Evolutionary conservation across 768 basidiomycete species (phyloP), one percentile per base, ranked within the genome.

Genomic region (Cytidiella melzeri): DNA sequence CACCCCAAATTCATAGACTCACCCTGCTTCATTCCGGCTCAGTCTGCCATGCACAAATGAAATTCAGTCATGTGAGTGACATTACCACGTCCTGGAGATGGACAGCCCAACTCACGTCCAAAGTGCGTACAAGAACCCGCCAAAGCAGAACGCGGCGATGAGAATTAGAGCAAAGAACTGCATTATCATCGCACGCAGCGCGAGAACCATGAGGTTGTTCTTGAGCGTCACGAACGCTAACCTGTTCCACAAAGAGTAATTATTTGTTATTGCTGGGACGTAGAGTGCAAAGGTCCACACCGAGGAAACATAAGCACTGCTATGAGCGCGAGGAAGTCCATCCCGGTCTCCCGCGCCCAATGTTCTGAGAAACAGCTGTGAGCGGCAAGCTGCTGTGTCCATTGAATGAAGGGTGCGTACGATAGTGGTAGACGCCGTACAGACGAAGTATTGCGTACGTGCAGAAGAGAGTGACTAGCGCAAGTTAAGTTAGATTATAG

Each of bases 291-390:
- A 12, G 28, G 12, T 15, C 46, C 59, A 11, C 44, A 82, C 86
- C 93, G 75, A 51, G 93, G 92, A 62, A 95, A 96, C 68, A 97
- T 80, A 23, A 96, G 71, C 53, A 87, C 88, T 1, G 93, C 93
- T 45, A 92, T 94, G 20, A 95, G 65, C 2, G 94, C 91, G 20
- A 96, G 79, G 54, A 81, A 83, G 61, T 96, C 92, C 26, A 86
- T 76, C 1, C 92, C 92, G 3, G 83, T 71, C 9, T 73, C 67
- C 21, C 79, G 73, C 1, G 89, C 88, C 81, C 84, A 86, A 10
- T 54, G 57, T 43, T 73, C 87, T 90, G 48, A 6, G 20, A 20
- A 4, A 47, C 19, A 15, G n/a, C n/a, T n/a, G n/a, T n/a, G n/a
- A n/a, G n/a, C n/a, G n/a, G n/a, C n/a, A n/a, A n/a, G n/a, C n/a